Conservation (phyloP, 352 stramenopile genomes). For the Globisporangium recalcitrans region DNA sequence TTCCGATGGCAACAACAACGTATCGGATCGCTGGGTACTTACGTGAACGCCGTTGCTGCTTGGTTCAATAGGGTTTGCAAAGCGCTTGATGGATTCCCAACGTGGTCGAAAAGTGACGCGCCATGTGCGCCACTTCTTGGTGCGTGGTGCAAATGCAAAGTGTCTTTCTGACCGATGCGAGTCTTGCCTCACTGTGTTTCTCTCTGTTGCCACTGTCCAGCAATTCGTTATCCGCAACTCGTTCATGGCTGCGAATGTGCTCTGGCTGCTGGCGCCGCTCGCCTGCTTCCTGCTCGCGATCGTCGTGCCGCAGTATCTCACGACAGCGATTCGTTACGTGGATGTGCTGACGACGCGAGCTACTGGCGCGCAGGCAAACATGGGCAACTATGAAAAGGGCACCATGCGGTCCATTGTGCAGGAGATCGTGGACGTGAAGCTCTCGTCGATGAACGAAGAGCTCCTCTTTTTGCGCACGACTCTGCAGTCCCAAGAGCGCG, state of each 20-base stretch:
- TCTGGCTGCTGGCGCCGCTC: slow-evolving; percentile 67
- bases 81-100: slow-evolving; percentile 5
- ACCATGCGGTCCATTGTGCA: slow-evolving; percentile 59
- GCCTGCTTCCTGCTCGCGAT: slow-evolving; percentile 70
- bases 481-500: slow-evolving; percentile 46
- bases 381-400: slow-evolving; percentile 37
- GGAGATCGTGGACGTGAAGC: slow-evolving; percentile 65
- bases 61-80: slow-evolving; percentile 3
- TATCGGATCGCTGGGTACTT: not conserved
- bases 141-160: slow-evolving; percentile 4
- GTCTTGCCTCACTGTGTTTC: not conserved
- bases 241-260: slow-evolving; percentile 68
- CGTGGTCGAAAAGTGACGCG: slow-evolving; percentile 23
- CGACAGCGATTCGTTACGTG: slow-evolving; percentile 60
- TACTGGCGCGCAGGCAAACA: slow-evolving; percentile 19
- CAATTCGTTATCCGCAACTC: slow-evolving; percentile 50
- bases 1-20: not conserved
- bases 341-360: slow-evolving; percentile 50
- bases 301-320: slow-evolving; percentile 64
- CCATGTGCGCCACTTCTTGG: slow-evolving; percentile 36
- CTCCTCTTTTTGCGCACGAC: slow-evolving; percentile 44
- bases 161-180: not conserved
- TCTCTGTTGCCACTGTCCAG: slow-evolving; percentile 7
- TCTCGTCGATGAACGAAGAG: slow-evolving; percentile 52
- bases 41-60: not conserved